Evolutionary conservation across 768 basidiomycete species (phyloP).

Genomic region (Boletus rubropictus): DNA sequence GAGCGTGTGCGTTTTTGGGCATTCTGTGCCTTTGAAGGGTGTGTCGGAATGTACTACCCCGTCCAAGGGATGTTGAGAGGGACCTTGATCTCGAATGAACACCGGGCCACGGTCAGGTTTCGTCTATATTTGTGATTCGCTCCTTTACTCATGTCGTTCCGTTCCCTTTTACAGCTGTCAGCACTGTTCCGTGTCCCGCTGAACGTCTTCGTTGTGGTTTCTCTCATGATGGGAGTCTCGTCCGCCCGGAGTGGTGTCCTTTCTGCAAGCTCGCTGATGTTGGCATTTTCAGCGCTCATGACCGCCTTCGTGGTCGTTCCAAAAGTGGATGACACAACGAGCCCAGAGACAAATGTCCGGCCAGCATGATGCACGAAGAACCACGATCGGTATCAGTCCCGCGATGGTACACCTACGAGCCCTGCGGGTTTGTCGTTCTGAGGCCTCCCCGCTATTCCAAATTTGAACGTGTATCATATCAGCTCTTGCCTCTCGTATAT

Average conservation of each 20-base stretch:
- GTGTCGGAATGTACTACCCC: conserved; percentile 77
- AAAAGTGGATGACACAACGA: conserved; percentile 25
- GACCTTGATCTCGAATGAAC: conserved; percentile 60
- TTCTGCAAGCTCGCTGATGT: conserved; percentile 49
- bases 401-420: too few species aligned
- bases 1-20: conserved; percentile 60
- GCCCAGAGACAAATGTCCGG: conserved; percentile 16
- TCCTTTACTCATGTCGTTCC: not conserved
- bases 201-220: conserved; percentile 66
- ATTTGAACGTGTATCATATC: conserved; percentile 1
- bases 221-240: conserved; percentile 63
- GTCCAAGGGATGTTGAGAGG: conserved; percentile 72
- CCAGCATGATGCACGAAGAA: conserved; percentile 13
- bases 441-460: not conserved
- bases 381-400: not conserved
- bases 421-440: not conserved
- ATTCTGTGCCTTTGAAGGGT: conserved; percentile 71
- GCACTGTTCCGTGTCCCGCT: conserved; percentile 71
- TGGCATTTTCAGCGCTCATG: conserved; percentile 54
- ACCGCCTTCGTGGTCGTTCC: conserved; percentile 46
- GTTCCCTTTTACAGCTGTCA: conserved; percentile 41
- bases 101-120: conserved; percentile 63
- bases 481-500: not conserved
- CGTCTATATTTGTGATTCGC: not conserved
- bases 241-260: conserved; percentile 58